These are phyloP conservation scores for Oryza meyeriana DNA, from an alignment of 176 grass and related monocot species.

Conservation along the genomic window DNA sequence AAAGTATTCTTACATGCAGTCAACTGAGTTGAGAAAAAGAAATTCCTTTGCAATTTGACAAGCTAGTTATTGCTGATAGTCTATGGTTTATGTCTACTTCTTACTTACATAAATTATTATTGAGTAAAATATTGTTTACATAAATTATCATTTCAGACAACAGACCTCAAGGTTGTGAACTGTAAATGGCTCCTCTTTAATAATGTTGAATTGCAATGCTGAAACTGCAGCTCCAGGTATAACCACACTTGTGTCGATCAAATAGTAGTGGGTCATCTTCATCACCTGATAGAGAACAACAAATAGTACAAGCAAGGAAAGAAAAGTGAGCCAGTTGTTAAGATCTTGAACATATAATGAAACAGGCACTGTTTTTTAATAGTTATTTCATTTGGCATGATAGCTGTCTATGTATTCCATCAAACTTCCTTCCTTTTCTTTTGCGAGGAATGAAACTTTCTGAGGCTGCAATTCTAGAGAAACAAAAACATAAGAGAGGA, in stretches of 20 bases:
- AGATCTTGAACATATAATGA: neutral
- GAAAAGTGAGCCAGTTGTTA: slow-evolving; percentile 11
- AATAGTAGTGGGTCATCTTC: slow-evolving; percentile 96
- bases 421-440: neutral
- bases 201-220: slow-evolving; percentile 83
- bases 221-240: slow-evolving; percentile 89
- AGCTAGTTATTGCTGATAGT: neutral
- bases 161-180: slow-evolving; percentile 87
- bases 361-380: neutral
- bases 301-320: neutral
- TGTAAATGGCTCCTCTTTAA: slow-evolving; percentile 78
- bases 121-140: too few species aligned
- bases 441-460: neutral
- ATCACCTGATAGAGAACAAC: slow-evolving; percentile 69
- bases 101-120: neutral
- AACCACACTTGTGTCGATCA: slow-evolving; percentile 91
- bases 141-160: neutral
- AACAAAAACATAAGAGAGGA: neutral
- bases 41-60: neutral
- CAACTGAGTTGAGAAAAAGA: neutral
- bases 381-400: slow-evolving; percentile 16
- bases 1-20: slow-evolving; percentile 3
- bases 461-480: neutral
- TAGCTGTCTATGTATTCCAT: neutral
- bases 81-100: neutral